phyloP scores from a whole-genome alignment of 805 yeast genomes.

The Torulaspora delbrueckii region DNA sequence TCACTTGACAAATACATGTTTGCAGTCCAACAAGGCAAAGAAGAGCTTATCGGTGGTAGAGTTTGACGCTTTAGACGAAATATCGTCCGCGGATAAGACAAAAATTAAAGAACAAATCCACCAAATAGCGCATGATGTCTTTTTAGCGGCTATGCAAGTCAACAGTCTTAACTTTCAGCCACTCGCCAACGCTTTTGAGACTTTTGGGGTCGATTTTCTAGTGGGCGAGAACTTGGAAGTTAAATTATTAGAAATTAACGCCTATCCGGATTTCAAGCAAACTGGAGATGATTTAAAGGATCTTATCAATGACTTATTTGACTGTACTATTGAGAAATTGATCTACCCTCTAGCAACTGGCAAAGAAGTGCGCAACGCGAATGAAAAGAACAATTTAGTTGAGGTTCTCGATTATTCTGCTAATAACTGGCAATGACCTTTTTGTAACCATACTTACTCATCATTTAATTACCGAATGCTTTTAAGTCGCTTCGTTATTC shows the following conservation, averaged over 20 bases:
- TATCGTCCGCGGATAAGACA: constrained; percentile 36
- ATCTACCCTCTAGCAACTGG: constrained; percentile 47
- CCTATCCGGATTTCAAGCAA: constrained; percentile 95
- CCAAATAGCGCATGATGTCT: constrained; percentile 61
- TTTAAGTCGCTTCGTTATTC: constrained; percentile 12
- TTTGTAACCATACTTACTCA: neutral
- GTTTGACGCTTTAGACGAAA: constrained; percentile 51
- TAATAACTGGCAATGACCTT: constrained; percentile 33
- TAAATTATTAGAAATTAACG: constrained; percentile 74
- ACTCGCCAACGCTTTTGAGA: constrained; percentile 72
- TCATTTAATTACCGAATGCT: neutral
- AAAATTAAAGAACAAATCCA: constrained; percentile 52
- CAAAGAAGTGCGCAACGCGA: constrained; percentile 9
- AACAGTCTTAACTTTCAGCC: constrained; percentile 87
- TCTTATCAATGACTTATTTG: constrained; percentile 63
- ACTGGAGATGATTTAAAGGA: constrained; percentile 74
- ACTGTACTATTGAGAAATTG: constrained; percentile 44
- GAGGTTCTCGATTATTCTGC: constrained; percentile 40
- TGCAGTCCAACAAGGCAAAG: constrained; percentile 54
- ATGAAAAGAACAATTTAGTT: constrained; percentile 27
- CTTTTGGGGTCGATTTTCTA: constrained; percentile 84
- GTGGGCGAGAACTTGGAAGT: constrained; percentile 55
- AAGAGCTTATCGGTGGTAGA: constrained; percentile 50
- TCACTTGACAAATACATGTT: constrained; percentile 91
- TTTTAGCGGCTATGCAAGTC: constrained; percentile 72